Percentiles rank a stretch among this genome's conserved stretches.
Evolutionary conservation across 495 filamentous ascomycete genomes (phyloP).

Genomic region (Haplographium delicatum): DNA sequence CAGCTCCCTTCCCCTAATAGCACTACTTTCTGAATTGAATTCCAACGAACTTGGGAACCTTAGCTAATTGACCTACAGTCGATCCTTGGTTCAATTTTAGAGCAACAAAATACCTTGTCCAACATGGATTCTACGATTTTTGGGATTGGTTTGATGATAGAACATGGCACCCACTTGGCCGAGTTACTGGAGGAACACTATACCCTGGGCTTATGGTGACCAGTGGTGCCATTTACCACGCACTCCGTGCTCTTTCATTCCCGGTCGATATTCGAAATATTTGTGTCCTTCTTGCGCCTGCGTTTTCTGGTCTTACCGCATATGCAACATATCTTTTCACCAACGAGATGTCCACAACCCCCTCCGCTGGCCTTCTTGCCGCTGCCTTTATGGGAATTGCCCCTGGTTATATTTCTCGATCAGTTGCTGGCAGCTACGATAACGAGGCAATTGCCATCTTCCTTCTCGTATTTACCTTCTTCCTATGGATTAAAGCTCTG

Average conservation of each 20-base stretch:
- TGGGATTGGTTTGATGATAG: conserved; percentile 99
- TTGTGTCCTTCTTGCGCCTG: conserved; percentile 94
- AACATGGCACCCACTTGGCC: conserved; percentile 98
- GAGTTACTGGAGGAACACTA: conserved; percentile 96
- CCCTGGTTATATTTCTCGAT: conserved; percentile 95
- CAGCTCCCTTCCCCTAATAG: too few species aligned
- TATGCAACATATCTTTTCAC: conserved; percentile 93
- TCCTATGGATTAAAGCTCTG: conserved; percentile 96
- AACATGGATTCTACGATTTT: conserved; percentile 96
- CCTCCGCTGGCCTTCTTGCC: conserved; percentile 90
- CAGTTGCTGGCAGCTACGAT: conserved; percentile 97
- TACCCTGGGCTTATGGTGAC: conserved; percentile 99
- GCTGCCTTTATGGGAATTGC: conserved; percentile 96
- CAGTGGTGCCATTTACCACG: conserved; percentile 92
- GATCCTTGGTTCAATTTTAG: conserved; percentile 99
- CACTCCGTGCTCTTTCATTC: conserved; percentile 83
- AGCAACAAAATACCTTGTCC: conserved; percentile 93
- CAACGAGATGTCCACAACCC: conserved; percentile 87
- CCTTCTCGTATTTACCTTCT: conserved; percentile 97
- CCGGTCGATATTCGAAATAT: conserved; percentile 99
- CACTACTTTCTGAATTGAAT: too few species aligned
- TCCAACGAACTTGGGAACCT: too few species aligned
- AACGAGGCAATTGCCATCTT: conserved; percentile 99
- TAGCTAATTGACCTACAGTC: conserved; percentile 51
- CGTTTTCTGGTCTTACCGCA: conserved; percentile 91